A percentile compares a stretch with the other conserved stretches of the same genome.
phyloP scores from a whole-genome alignment of 805 yeast species.

The Kazachstania psychrophila region DNA sequence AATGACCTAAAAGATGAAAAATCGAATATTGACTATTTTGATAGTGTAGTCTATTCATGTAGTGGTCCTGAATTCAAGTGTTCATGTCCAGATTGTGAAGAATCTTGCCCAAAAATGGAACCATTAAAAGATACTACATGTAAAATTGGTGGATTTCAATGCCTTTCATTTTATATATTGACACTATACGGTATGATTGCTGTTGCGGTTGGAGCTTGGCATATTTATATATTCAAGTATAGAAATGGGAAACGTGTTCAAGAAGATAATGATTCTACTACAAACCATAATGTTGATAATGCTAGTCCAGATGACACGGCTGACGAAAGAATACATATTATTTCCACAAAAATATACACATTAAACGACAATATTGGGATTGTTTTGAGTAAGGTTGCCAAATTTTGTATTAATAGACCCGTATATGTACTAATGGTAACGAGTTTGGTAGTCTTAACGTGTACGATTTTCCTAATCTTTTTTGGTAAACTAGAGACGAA shows the following conservation, averaged over 20 bases:
- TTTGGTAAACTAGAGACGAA: conserved; percentile 58
- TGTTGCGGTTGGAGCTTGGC: conserved; percentile 5
- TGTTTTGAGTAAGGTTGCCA: background rate
- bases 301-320: background rate
- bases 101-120: conserved; percentile 64
- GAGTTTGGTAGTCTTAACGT: conserved; percentile 24
- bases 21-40: too few relatives aligned
- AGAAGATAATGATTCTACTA: too few relatives aligned
- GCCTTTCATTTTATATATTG: conserved; percentile 59
- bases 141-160: conserved; percentile 53
- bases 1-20: conserved; percentile 9
- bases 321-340: too few relatives aligned
- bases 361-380: too few relatives aligned
- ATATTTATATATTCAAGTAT: conserved; percentile 15
- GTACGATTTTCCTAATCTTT: conserved; percentile 34
- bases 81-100: conserved; percentile 85
- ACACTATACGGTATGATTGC: conserved; percentile 19
- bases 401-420: conserved; percentile 55
- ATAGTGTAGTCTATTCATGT: conserved; percentile 36
- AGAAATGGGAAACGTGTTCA: conserved; percentile 8
- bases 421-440: conserved; percentile 39
- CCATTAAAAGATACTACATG: conserved; percentile 39
- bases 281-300: too few relatives aligned
- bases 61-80: conserved; percentile 58
- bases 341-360: too few relatives aligned